Evolutionary conservation across 768 basidiomycete species (phyloP).

Genomic region (Pleurotus salmoneostramineus): DNA sequence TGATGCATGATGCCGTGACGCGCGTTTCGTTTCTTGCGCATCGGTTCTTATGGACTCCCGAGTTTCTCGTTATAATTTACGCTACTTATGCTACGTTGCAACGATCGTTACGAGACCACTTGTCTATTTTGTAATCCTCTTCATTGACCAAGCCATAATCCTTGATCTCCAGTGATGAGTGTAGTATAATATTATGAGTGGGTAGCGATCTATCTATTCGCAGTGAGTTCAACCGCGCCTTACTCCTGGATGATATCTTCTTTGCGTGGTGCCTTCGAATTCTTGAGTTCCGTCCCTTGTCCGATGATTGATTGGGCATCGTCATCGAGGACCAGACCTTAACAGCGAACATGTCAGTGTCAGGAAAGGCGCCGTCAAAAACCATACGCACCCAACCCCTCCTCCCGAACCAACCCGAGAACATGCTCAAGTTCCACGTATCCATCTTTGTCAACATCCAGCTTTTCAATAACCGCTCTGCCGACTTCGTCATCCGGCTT

Average conservation of each 20-base stretch:
- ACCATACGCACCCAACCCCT: constrained; percentile 63
- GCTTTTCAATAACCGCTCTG: constrained; percentile 82
- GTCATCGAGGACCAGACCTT: constrained; percentile 82
- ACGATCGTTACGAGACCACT: neutral
- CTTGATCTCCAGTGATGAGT: neutral
- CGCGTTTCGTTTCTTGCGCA: neutral
- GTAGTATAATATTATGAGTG: neutral
- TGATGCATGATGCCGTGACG: neutral
- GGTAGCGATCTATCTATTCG: neutral
- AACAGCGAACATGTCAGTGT: constrained; percentile 2
- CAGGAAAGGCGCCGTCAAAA: neutral
- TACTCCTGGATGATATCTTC: constrained; percentile 91
- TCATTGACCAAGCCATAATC: neutral
- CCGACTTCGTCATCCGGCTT: constrained; percentile 87
- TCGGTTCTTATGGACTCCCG: neutral
- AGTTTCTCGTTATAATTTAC: neutral
- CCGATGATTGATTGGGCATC: constrained; percentile 80
- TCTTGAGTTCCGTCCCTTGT: constrained; percentile 79
- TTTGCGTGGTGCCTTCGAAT: constrained; percentile 73
- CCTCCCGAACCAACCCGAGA: constrained; percentile 81
- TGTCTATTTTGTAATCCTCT: neutral
- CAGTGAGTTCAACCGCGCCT: neutral
- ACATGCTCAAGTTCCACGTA: constrained; percentile 96
- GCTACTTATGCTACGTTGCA: neutral
- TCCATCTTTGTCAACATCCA: constrained; percentile 95